These are phyloP conservation scores for Rugonectria rugulosa DNA, from an alignment of 2,329 filamentous ascomycete genomes.

Conservation along the genomic window DNA sequence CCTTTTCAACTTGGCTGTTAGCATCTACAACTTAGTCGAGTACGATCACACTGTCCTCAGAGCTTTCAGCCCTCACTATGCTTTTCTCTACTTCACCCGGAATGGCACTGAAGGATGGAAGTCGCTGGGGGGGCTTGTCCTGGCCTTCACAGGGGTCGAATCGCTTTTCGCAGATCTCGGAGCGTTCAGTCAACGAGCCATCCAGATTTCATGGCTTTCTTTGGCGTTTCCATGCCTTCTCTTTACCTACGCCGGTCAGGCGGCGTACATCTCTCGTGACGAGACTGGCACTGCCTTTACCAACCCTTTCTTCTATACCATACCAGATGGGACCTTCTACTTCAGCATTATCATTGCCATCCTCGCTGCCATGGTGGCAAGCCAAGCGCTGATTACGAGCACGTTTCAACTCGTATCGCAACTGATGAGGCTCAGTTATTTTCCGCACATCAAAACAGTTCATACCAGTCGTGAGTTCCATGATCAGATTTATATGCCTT, in stretches of 20 bases:
- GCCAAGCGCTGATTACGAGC: conserved; percentile 80
- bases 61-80: conserved; percentile 66
- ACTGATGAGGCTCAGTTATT: conserved; percentile 75
- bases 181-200: conserved; percentile 73
- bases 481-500: conserved; percentile 78
- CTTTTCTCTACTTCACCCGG: conserved; percentile 66
- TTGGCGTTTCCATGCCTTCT: conserved; percentile 73
- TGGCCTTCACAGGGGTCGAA: conserved; percentile 81
- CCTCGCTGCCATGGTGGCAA: conserved; percentile 76
- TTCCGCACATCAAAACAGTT: conserved; percentile 76
- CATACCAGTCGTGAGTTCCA: conserved; percentile 76
- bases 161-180: conserved; percentile 81
- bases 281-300: conserved; percentile 53
- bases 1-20: conserved; percentile 66
- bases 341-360: conserved; percentile 74
- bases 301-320: conserved; percentile 78
- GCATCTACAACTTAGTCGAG: conserved; percentile 67
- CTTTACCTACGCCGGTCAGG: conserved; percentile 75
- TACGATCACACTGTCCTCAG: conserved; percentile 63
- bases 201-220: conserved; percentile 76
- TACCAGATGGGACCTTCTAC: conserved; percentile 72
- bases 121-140: conserved; percentile 73
- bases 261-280: conserved; percentile 70
- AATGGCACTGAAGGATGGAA: conserved; percentile 69
- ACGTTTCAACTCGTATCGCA: conserved; percentile 75